These are phyloP conservation scores for Monilinia fructigena DNA, from an alignment of 2,329 filamentous ascomycete genomes.

Conservation along the genomic window DNA sequence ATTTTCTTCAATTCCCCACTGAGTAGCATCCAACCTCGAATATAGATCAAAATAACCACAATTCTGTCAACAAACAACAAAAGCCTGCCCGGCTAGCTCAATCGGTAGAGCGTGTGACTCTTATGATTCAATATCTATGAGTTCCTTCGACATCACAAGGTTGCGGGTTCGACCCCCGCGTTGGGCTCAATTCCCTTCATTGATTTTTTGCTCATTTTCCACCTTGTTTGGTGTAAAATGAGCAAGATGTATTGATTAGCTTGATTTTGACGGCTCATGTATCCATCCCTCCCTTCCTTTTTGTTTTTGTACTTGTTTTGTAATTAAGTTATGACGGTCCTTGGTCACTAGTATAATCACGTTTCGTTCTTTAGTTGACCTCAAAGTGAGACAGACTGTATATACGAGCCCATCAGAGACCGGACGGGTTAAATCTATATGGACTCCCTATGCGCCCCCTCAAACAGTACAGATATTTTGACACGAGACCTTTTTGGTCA, in stretches of 20 bases:
- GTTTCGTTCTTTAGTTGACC: background rate
- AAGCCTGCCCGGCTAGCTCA: constrained; percentile 36
- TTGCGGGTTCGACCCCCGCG: constrained; percentile 20
- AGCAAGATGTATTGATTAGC: too few relatives aligned
- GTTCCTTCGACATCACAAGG: constrained; percentile 18
- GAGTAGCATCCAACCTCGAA: fast-evolving
- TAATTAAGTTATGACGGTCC: background rate
- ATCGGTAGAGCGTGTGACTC: constrained; percentile 40
- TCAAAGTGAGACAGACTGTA: background rate
- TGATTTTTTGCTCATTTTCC: background rate
- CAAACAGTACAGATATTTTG: background rate
- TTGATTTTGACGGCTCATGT: too few relatives aligned
- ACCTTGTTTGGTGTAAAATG: too few relatives aligned
- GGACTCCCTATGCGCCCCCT: background rate
- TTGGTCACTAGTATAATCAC: background rate
- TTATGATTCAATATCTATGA: constrained; percentile 26
- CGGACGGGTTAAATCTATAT: background rate
- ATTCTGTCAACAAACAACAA: background rate
- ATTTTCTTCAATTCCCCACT: constrained; percentile 13
- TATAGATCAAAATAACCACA: background rate
- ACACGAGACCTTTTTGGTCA: background rate
- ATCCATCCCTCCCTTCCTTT: too few relatives aligned
- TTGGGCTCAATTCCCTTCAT: constrained; percentile 19
- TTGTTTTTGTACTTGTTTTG: background rate
- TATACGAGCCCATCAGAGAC: background rate